These are phyloP conservation scores for Colletotrichum musicola DNA, from an alignment of 2,329 filamentous ascomycete genomes.

Conservation along the genomic window DNA sequence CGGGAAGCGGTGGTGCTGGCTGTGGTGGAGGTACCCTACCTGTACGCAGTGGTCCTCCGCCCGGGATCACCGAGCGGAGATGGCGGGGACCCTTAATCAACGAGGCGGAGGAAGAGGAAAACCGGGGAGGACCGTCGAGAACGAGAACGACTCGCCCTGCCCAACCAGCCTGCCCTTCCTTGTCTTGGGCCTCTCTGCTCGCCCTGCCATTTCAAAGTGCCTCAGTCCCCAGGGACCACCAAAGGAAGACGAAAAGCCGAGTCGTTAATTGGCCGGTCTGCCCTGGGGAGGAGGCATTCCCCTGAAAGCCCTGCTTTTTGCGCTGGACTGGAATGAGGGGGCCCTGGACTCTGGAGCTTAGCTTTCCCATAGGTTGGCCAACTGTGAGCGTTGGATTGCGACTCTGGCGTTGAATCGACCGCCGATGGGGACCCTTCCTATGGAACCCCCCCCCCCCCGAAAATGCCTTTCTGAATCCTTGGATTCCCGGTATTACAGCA, in stretches of 20 bases:
- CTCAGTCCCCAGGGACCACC: too few relatives aligned
- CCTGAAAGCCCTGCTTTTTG: constrained; percentile 13
- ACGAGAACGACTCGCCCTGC: background rate
- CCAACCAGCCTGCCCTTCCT: background rate
- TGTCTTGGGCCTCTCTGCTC: background rate
- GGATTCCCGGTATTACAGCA: background rate
- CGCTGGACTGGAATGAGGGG: constrained; percentile 6
- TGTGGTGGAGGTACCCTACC: too few relatives aligned
- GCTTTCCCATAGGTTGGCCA: background rate
- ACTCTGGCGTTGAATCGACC: constrained; percentile 15
- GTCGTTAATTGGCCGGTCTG: constrained; percentile 2
- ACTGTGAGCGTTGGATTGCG: constrained; percentile 2
- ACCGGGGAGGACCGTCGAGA: constrained; percentile 1
- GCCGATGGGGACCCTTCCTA: background rate
- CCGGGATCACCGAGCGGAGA: constrained; percentile 33
- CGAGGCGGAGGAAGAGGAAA: constrained; percentile 3
- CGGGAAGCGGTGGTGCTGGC: background rate
- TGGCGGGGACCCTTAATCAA: constrained; percentile 28
- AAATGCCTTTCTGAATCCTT: background rate
- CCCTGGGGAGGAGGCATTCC: constrained; percentile 3
- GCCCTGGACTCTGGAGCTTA: background rate
- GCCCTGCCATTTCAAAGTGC: constrained; percentile 1
- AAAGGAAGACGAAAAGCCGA: constrained; percentile 2
- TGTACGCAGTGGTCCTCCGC: background rate
- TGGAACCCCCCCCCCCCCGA: background rate